These are phyloP conservation scores for Dissophora ornata DNA, from an alignment of 192 early-diverging fungal species.

Conservation along the genomic window DNA sequence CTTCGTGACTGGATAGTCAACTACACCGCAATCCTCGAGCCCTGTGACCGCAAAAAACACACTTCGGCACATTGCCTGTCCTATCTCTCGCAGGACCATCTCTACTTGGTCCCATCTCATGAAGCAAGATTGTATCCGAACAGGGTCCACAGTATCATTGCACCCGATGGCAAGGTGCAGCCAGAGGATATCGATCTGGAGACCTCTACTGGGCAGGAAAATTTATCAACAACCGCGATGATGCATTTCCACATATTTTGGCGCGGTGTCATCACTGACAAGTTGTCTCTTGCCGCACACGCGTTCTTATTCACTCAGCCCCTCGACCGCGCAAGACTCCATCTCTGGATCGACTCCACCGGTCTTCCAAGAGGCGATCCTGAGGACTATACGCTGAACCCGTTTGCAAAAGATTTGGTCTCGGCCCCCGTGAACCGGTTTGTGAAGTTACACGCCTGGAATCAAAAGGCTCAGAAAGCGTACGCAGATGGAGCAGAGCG, in stretches of 20 bases:
- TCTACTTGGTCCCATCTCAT: constrained; percentile 20
- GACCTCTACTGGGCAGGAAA: background rate
- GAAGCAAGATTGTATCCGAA: constrained; percentile 4
- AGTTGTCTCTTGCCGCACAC: constrained; percentile 30
- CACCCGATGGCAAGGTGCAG: background rate
- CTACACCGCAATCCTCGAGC: constrained; percentile 26
- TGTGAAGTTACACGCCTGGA: constrained; percentile 33
- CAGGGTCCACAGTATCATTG: background rate
- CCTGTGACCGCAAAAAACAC: constrained; percentile 30
- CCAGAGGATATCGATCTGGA: constrained; percentile 1
- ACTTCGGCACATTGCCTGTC: constrained; percentile 37
- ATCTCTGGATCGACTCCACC: constrained; percentile 54
- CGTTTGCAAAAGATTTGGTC: constrained; percentile 19
- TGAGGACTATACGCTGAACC: constrained; percentile 32
- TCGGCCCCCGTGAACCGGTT: constrained; percentile 10
- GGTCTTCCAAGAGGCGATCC: constrained; percentile 27
- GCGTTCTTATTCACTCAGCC: constrained; percentile 53
- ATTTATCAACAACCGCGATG: background rate
- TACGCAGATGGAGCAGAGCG: background rate
- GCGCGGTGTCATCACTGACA: constrained; percentile 50
- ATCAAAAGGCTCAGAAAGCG: constrained; percentile 16
- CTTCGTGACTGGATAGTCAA: constrained; percentile 40
- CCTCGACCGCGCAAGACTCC: constrained; percentile 24
- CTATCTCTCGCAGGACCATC: constrained; percentile 24
- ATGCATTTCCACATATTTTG: constrained; percentile 54